Conservation (phyloP, 140 eudicot species). For the Oenanthe javanica region DNA sequence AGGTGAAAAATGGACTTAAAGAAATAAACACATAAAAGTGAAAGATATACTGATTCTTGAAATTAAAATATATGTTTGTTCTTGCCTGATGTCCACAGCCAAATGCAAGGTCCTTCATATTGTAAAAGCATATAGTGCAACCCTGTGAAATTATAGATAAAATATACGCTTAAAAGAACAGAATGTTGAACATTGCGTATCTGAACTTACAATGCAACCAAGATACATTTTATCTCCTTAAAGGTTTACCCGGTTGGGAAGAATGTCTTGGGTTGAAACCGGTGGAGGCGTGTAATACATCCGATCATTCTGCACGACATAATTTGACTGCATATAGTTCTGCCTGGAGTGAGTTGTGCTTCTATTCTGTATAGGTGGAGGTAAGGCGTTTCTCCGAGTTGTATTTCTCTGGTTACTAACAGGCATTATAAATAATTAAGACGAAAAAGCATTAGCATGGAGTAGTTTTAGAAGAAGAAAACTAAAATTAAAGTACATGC, state of each 20-base stretch:
- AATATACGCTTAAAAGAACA: neutral
- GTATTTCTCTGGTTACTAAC: neutral
- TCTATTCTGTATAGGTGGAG: neutral
- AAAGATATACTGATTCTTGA: neutral
- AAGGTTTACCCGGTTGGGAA: neutral
- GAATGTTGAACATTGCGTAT: neutral
- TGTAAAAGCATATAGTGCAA: slow-evolving; percentile 58
- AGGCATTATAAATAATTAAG: neutral
- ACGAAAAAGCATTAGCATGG: neutral
- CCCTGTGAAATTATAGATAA: slow-evolving; percentile 27
- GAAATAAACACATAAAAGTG: neutral
- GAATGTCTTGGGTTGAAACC: neutral
- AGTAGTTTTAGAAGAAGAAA: neutral
- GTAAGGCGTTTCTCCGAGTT: neutral
- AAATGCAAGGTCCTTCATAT: slow-evolving; percentile 66
- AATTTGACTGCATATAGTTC: neutral
- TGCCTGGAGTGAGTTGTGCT: neutral
- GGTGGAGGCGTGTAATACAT: neutral
- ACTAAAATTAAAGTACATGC: neutral
- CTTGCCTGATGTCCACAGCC: slow-evolving; percentile 88
- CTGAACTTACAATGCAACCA: neutral
- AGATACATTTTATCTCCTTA: neutral
- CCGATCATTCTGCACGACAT: neutral
- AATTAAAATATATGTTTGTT: neutral
- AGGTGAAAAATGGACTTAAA: slow-evolving; percentile 9